Percentiles rank a stretch among this genome's conserved stretches.
These are phyloP conservation scores for Saccharomycopsis malanga DNA, from an alignment of 805 yeast species.

Conservation along the genomic window DNA sequence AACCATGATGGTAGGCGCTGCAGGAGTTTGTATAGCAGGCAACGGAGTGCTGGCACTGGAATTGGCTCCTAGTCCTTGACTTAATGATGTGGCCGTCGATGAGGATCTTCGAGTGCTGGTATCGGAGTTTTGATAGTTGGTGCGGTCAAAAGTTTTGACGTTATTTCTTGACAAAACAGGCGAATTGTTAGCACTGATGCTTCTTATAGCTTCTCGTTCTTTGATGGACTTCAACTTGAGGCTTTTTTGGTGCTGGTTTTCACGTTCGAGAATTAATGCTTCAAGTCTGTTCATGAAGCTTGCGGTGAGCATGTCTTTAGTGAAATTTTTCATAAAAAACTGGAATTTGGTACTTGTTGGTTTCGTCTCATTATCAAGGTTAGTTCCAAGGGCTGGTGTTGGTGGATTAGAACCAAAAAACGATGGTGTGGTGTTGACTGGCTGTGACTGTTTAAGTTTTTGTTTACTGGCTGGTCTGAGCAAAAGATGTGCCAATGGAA, in stretches of 20 bases:
- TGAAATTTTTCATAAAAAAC: constrained; percentile 15
- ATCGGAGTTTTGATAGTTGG: not conserved
- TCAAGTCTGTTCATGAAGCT: constrained; percentile 1
- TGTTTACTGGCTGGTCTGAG: constrained; percentile 25
- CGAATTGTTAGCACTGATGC: constrained; percentile 4
- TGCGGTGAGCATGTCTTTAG: constrained; percentile 12
- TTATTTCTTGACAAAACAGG: constrained; percentile 16
- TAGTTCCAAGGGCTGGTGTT: not conserved
- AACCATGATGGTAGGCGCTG: constrained; percentile 21
- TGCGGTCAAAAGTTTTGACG: constrained; percentile 7
- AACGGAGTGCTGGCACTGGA: not conserved
- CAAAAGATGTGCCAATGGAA: constrained; percentile 26
- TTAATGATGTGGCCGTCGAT: not conserved
- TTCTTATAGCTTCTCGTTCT: constrained; percentile 15
- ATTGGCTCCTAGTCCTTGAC: not conserved
- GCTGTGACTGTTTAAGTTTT: not conserved
- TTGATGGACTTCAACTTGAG: constrained; percentile 7
- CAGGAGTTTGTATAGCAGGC: not conserved
- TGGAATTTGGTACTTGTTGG: constrained; percentile 13
- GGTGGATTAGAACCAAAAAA: not conserved
- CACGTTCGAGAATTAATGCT: constrained; percentile 8
- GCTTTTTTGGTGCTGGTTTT: constrained; percentile 9
- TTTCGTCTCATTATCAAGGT: not conserved
- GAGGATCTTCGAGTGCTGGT: not conserved
- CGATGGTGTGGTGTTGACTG: not conserved